A percentile compares a stretch with the other conserved stretches of the same genome.
phyloP scores from a whole-genome alignment of 73 alveolate species.

The Uronychia setigera region DNA sequence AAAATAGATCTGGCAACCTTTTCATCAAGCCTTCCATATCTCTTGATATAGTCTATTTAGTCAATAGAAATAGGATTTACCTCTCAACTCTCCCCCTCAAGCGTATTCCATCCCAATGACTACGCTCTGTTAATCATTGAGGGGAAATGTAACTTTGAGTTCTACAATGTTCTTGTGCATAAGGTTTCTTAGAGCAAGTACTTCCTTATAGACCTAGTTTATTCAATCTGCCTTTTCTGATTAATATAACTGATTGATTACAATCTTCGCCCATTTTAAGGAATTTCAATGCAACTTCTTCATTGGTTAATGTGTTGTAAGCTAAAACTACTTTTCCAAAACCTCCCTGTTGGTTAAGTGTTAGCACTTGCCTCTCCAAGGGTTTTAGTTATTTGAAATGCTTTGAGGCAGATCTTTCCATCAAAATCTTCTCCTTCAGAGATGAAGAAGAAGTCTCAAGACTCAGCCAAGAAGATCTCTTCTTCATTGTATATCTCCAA shows the following conservation, averaged over 20 bases:
- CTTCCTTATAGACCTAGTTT: slow-evolving; percentile 33
- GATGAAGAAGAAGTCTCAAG: neutral
- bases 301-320: slow-evolving; percentile 28
- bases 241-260: neutral
- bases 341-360: slow-evolving; percentile 17
- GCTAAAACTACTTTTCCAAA: slow-evolving; percentile 45
- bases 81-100: slow-evolving; percentile 57
- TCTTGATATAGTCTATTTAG: slow-evolving; percentile 25
- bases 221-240: slow-evolving; percentile 15
- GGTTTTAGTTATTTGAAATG: neutral
- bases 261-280: slow-evolving; percentile 6
- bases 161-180: slow-evolving; percentile 36
- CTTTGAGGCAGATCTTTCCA: neutral
- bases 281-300: slow-evolving; percentile 51
- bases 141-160: slow-evolving; percentile 30
- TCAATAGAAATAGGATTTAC: slow-evolving; percentile 32
- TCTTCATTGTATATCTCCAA: neutral
- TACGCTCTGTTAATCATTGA: slow-evolving; percentile 13
- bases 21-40: slow-evolving; percentile 32
- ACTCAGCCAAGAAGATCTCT: neutral
- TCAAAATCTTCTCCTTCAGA: neutral
- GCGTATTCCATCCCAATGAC: slow-evolving; percentile 58
- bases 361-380: neutral
- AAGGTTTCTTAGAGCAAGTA: slow-evolving; percentile 33
- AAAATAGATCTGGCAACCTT: slow-evolving; percentile 48